Evolutionary conservation across 2,329 filamentous ascomycete genomes (phyloP), one percentile per base, ranked within the genome.

Genomic region (Berkeleyomyces basicola): DNA sequence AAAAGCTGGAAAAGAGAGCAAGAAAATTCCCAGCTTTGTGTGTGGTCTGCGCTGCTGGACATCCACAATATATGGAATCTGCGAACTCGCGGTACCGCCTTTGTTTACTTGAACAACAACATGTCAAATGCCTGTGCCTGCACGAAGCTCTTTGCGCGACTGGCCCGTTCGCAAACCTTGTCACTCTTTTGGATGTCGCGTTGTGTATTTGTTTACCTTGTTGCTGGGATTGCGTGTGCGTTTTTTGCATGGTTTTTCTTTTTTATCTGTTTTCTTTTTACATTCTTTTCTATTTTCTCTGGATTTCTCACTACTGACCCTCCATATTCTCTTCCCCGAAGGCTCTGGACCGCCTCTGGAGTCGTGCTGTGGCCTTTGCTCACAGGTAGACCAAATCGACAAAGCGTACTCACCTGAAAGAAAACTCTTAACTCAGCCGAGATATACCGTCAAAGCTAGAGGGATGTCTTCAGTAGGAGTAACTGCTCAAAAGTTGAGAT

Each of bases 381-480:
- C 36, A 39, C 14, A 55, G 51, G 51, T 55, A 55, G 0, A 7
- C 51, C 51, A 39, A 55, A 39, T 14, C n/a, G 51, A 55, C 51
- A 39, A 55, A 55, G 51, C 51, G 36, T 55, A 55, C 51, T 55
- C 51, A 55, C 51, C 51, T 55, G 51, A 55, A 55, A 55, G 51
- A 55, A 55, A 10, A 6, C 51, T 55, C 51, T 55, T 55, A 55
- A n/a, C 14, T 55, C 51, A 39, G 51, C 33, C 39, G 51, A 55
- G n/a, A 16, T 55, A 55, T 55, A 39, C 33, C 14, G 51, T 55
- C 51, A 39, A 55, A 37, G 51, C 51, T 37, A 39, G 33, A n/a
- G 9, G 51, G 11, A 14, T 39, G 39, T 36, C 11, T n/a, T 3
- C 7, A 55, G 33, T 37, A n/a, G 33, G 11, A 55, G 51, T 55